A percentile compares a stretch with the other conserved stretches of the same genome.
Evolutionary conservation across 2,329 filamentous ascomycete species (phyloP).

Genomic region (Fusarium sp.): DNA sequence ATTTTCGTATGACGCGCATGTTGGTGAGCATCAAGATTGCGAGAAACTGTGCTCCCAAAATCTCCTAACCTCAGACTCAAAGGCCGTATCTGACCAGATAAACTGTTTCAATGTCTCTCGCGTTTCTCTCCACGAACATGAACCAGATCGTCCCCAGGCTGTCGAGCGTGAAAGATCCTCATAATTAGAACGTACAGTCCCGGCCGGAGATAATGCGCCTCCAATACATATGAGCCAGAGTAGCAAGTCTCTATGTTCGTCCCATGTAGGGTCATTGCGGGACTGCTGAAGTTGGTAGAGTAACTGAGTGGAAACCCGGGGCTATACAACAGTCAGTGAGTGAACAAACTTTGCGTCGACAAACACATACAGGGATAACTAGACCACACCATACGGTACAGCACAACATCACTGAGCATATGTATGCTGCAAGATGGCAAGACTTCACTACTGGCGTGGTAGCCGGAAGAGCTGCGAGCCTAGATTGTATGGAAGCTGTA

Average conservation of each 20-base stretch:
- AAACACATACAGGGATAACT: constrained; percentile 55
- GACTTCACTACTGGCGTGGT: constrained; percentile 48
- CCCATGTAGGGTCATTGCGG: background rate
- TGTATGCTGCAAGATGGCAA: constrained; percentile 57
- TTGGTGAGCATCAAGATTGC: background rate
- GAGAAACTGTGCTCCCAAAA: background rate
- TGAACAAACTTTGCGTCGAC: background rate
- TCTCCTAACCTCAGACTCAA: background rate
- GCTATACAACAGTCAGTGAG: fast-evolving
- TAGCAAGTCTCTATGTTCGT: background rate
- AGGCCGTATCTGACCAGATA: constrained; percentile 14
- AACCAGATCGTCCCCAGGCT: fast-evolving
- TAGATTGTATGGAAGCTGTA: constrained; percentile 58
- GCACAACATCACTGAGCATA: constrained; percentile 57
- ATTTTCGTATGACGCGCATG: background rate
- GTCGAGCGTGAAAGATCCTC: background rate
- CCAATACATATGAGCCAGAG: constrained; percentile 14
- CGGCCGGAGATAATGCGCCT: background rate
- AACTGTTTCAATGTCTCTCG: background rate
- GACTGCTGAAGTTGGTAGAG: background rate
- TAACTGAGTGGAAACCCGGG: background rate
- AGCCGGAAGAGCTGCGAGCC: constrained; percentile 49
- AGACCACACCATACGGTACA: constrained; percentile 57
- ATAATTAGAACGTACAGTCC: constrained; percentile 1
- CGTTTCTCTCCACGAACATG: fast-evolving